A percentile compares a stretch with the other conserved stretches of the same genome.
Conservation (phyloP, 148 eudicot genomes). For the Vaccinium darrowii region DNA sequence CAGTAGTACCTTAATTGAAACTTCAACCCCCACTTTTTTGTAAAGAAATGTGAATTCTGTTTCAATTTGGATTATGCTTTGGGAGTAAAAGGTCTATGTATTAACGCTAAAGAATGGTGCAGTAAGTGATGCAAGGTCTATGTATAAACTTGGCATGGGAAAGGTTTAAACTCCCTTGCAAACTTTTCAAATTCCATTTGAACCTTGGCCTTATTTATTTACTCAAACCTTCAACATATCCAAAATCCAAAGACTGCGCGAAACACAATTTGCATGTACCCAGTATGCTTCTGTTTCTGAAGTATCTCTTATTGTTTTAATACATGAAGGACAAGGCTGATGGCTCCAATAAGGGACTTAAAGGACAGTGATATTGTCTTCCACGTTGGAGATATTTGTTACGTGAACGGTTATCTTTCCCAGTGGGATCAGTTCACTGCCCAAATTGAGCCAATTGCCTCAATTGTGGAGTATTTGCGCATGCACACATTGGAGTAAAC, state of each 20-base stretch:
- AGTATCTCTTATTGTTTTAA: slow-evolving; percentile 7
- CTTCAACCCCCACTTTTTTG: no score
- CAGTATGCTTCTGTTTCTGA: slow-evolving; percentile 5
- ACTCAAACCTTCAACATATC: neutral
- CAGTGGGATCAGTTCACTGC: slow-evolving; percentile 20
- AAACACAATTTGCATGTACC: neutral
- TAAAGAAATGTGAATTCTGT: neutral
- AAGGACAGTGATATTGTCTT: slow-evolving; percentile 31
- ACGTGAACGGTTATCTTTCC: slow-evolving; percentile 33
- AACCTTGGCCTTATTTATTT: neutral
- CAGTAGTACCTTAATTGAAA: no score
- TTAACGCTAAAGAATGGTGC: neutral
- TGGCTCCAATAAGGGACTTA: slow-evolving; percentile 28
- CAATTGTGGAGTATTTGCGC: no score
- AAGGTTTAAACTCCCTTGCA: slow-evolving; percentile 41
- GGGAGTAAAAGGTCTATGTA: neutral
- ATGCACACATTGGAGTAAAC: no score
- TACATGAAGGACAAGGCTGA: slow-evolving; percentile 37
- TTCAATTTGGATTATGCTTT: neutral
- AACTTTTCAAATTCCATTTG: slow-evolving; percentile 2
- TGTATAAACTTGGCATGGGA: slow-evolving; percentile 44
- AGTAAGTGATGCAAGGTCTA: neutral
- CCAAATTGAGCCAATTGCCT: no score
- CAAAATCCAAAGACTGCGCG: neutral
- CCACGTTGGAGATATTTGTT: slow-evolving; percentile 31